phyloP scores from a whole-genome alignment of 495 filamentous ascomycete species.

The Pyronema domesticum region DNA sequence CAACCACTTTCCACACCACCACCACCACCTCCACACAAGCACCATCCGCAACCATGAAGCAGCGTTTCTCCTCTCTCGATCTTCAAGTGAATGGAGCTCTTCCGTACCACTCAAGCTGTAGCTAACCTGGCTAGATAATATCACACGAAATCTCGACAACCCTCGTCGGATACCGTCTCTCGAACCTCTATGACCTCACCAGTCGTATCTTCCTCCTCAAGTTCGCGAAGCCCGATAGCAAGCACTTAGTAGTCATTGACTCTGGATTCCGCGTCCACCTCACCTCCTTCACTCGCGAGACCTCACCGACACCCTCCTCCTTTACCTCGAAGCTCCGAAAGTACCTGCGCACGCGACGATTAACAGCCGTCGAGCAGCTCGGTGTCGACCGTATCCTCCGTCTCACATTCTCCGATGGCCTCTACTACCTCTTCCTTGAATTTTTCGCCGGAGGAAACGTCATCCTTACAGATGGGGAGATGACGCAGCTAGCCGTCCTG shows the following conservation, averaged over 20 bases:
- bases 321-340: slow-evolving; percentile 78
- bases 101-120: not conserved
- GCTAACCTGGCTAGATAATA: slow-evolving; percentile 48
- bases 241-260: slow-evolving; percentile 78
- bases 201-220: slow-evolving; percentile 92
- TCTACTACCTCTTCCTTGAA: slow-evolving; percentile 73
- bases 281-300: slow-evolving; percentile 70
- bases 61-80: slow-evolving; percentile 86
- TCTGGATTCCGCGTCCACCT: slow-evolving; percentile 92
- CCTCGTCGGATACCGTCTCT: slow-evolving; percentile 59
- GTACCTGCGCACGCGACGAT: slow-evolving; percentile 63
- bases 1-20: not conserved
- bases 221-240: slow-evolving; percentile 64
- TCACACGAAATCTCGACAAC: slow-evolving; percentile 69
- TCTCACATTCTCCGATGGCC: slow-evolving; percentile 77
- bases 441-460: slow-evolving; percentile 96
- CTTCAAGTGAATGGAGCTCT: slow-evolving; percentile 42
- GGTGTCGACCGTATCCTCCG: slow-evolving; percentile 90
- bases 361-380: slow-evolving; percentile 66
- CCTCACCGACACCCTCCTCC: slow-evolving; percentile 59
- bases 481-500: slow-evolving; percentile 59
- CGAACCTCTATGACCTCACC: slow-evolving; percentile 90
- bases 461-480: slow-evolving; percentile 66
- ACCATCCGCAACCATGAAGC: slow-evolving; percentile 51
- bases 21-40: not conserved